phyloP scores from a whole-genome alignment of 2,329 filamentous ascomycete species.

The Knufia fluminis region DNA sequence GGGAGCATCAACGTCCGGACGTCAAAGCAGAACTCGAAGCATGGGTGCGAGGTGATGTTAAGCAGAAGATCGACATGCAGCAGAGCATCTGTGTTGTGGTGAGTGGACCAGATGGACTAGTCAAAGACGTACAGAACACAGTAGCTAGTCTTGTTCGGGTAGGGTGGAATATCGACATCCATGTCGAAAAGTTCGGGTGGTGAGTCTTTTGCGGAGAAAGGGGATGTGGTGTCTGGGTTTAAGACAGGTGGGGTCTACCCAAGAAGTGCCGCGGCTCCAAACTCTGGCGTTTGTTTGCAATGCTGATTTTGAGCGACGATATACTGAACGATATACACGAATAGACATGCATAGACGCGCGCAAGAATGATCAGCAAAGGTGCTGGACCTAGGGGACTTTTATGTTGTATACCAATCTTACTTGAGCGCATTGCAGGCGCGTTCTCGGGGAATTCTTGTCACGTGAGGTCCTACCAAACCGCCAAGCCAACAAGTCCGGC shows the following conservation, averaged over 20 bases:
- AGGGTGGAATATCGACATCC: conserved; percentile 44
- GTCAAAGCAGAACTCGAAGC: conserved; percentile 19
- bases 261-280: not conserved
- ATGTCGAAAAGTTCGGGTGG: conserved; percentile 62
- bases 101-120: conserved; percentile 54
- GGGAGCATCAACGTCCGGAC: conserved; percentile 17
- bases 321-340: not conserved
- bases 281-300: not conserved
- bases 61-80: conserved; percentile 18
- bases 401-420: not conserved
- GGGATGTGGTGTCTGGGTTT: not conserved
- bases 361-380: not conserved
- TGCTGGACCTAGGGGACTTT: not conserved
- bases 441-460: not conserved
- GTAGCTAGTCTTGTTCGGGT: conserved; percentile 42
- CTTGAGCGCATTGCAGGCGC: not conserved
- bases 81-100: conserved; percentile 45
- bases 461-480: too few relatives aligned
- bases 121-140: conserved; percentile 50
- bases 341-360: conserved; percentile 1
- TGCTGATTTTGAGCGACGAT: too few relatives aligned
- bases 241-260: not conserved
- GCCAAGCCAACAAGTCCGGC: not conserved
- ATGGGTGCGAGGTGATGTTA: conserved; percentile 20
- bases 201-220: conserved; percentile 26